Base-by-base conservation (phyloP, 352 stramenopile genomes). In the Phytophthora cactorum region DNA sequence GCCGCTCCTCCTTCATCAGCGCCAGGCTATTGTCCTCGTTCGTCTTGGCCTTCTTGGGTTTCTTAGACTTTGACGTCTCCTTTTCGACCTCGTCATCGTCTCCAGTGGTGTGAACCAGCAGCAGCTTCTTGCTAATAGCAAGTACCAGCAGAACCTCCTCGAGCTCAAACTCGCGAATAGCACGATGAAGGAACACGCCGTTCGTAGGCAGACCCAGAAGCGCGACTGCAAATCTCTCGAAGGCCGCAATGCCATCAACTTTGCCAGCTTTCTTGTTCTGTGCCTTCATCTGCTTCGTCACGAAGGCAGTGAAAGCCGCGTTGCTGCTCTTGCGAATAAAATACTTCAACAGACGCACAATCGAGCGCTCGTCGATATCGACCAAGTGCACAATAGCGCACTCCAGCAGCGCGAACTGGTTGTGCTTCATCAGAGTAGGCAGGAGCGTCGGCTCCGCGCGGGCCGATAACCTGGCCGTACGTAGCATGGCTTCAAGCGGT, bases 311-410 rank as follows among this genome's bases (percentile, higher is more conserved):
- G n/a, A 90, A 75, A 32, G 52, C 36, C 29, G 69, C 56, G 66
- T 75, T 70, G 17, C 75, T 72, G 59, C 72, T 76, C 61, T 88
- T 84, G 55, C 78, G 77, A 65, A 95, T 79, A 68, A 93, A 92
- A 61, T 89, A 93, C 62, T 89, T 86, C 12, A 91, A 60, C 49
- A 95, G 58, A 15, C 77, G 84, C 43, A 94, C 82, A 55, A 92
- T 75, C 7, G 82, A 79, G 36, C 75, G 81, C 73, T 95, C 88
- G 61, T 95, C 85, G 55, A 95, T 83, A 62, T 95, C 88, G 5
- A 85, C 75, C 14, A 95, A 63, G 55, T 90, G 63, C n/a, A 74
- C 52, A 28, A 95, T 80, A 27, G 82, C 76, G 32, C 79, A 68
- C 52, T 95, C 77, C 8, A 95, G 73, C 12, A 93, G 64, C 45